A percentile compares a stretch with the other conserved stretches of the same genome.
These are phyloP conservation scores for Neonectria magnoliae DNA, from an alignment of 2,329 filamentous ascomycete species.

Conservation along the genomic window DNA sequence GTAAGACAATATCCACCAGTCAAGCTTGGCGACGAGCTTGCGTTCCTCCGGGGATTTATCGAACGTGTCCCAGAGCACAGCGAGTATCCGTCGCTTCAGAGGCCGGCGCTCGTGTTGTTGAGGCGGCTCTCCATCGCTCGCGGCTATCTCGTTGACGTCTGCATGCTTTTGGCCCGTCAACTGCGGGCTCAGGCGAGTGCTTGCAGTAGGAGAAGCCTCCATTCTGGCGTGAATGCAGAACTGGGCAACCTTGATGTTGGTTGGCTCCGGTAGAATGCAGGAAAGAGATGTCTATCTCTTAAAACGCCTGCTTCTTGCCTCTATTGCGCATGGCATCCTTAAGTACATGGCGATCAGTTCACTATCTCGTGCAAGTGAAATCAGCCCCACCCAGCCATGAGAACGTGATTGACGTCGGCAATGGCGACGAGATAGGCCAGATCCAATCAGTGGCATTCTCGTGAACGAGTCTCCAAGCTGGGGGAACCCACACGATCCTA, in stretches of 20 bases:
- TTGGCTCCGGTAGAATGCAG: neutral
- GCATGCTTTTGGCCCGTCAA: slow-evolving; percentile 2
- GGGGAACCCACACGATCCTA: neutral
- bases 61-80: slow-evolving; percentile 46
- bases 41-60: slow-evolving; percentile 48
- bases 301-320: neutral
- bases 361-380: neutral
- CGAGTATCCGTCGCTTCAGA: slow-evolving; percentile 32
- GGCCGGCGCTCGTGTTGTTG: slow-evolving; percentile 5
- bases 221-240: neutral
- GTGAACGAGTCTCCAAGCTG: neutral
- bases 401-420: slow-evolving; percentile 12
- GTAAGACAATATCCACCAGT: slow-evolving; percentile 49
- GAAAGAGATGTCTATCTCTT: neutral
- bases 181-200: neutral
- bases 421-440: slow-evolving; percentile 4
- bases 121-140: neutral
- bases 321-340: neutral
- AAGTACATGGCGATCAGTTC: neutral
- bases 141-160: neutral
- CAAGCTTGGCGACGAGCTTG: slow-evolving; percentile 46
- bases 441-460: slow-evolving; percentile 10
- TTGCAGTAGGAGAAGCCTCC: slow-evolving; percentile 5
- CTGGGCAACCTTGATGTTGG: neutral
- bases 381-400: slow-evolving; percentile 1